Evolutionary conservation across 2,329 filamentous ascomycete species (phyloP).

Genomic region (Fonsecaea monophora): DNA sequence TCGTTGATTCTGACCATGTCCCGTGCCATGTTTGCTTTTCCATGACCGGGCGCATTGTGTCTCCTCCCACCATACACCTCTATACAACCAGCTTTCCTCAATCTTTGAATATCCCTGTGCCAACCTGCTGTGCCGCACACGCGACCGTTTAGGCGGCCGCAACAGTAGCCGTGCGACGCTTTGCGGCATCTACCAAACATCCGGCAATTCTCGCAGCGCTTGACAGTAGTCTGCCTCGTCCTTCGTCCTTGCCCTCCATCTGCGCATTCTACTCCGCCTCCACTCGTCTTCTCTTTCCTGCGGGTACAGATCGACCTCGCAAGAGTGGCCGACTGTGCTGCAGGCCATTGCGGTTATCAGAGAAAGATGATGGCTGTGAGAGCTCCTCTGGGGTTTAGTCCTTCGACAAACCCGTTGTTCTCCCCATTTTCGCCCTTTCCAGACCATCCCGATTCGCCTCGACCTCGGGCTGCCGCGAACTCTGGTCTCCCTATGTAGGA

Average conservation of each 20-base stretch:
- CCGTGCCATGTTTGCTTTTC: conserved; percentile 15
- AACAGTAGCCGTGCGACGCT: conserved; percentile 29
- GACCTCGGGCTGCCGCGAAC: conserved; percentile 57
- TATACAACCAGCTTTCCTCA: conserved; percentile 14
- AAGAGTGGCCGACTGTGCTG: conserved; percentile 29
- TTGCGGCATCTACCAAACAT: conserved; percentile 16
- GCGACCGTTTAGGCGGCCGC: conserved; percentile 32
- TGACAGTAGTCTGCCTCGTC: conserved; percentile 33
- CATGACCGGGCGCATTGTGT: conserved; percentile 23
- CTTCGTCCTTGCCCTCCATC: conserved; percentile 10
- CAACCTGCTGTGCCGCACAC: conserved; percentile 32
- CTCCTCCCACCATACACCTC: conserved; percentile 18
- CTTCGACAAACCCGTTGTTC: conserved; percentile 59
- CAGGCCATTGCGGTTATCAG: conserved; percentile 14
- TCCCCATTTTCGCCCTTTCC: conserved; percentile 61
- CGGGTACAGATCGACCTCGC: conserved; percentile 23
- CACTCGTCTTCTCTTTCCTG: conserved; percentile 15
- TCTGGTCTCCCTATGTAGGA: conserved; percentile 63
- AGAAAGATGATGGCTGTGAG: conserved; percentile 63
- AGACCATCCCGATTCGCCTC: conserved; percentile 63
- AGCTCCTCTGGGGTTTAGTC: conserved; percentile 68
- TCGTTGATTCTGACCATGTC: conserved; percentile 13
- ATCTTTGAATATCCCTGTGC: conserved; percentile 25
- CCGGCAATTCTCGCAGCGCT: conserved; percentile 12
- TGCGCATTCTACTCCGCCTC: conserved; percentile 8